Base-by-base conservation (phyloP, 495 filamentous ascomycete species). In the Annulohypoxylon nitens region DNA sequence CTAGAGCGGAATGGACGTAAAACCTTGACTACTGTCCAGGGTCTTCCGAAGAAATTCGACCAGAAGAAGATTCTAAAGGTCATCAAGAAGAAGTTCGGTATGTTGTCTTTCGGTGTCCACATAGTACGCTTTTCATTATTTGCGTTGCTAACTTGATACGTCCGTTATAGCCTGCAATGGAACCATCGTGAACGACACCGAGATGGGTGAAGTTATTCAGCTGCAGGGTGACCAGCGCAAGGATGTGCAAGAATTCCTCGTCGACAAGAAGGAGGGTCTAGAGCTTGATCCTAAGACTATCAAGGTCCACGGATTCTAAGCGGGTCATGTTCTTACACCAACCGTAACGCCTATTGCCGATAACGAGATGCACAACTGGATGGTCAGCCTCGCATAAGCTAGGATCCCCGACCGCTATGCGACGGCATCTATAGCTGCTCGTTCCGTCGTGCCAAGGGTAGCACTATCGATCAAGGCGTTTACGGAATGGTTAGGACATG, bases 171-270 rank as follows among this genome's bases (percentile, higher is more conserved):
- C 96, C 81, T 99, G 96, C 94, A 99, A 99, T 98, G 96, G 96
- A 90, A 99, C 96, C 86, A 97, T 98, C 86, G 95, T 99, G 84
- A 90, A 90, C 78, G 95, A 98, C 84, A 88, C 87, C 75, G 94
- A 98, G 87, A 97, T 98, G 94, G 96, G 96, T 81, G 95, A 98
- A 88, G 96, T 99, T 92, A 98, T 99, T 78, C 96, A 99, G 87
- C 89, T 99, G 78, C 96, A 99, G 84, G 96, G 96, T 76, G 96
- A 99, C 83, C 96, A 99, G 87, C 95, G 96, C 83, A 95, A 97
- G 82, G 94, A 97, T 89, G 94, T 98, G 79, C 93, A 95, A 83
- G 94, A 98, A 80, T 99, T 98, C 86, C 90, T 98, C 84, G 90
- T 90, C 85, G 92, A 97, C 85, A 94, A 97, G 88, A 93, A 95